These are phyloP conservation scores for Ustilago cynodontis DNA, from an alignment of 1,284 basidiomycete genomes.

Conservation along the genomic window DNA sequence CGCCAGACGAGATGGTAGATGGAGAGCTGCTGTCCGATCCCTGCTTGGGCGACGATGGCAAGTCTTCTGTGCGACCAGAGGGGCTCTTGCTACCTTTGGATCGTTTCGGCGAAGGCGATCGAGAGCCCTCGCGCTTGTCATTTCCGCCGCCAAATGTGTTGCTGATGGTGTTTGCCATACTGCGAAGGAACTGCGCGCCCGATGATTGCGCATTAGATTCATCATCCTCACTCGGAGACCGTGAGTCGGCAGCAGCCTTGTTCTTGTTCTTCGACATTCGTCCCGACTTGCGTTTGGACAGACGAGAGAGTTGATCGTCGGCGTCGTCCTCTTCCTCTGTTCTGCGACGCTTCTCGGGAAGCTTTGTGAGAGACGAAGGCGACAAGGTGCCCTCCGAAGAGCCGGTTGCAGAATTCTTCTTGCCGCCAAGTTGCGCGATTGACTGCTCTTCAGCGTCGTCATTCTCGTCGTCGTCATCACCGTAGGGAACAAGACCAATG, in stretches of 20 bases:
- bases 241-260: slow-evolving; percentile 11
- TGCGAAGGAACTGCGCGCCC: slow-evolving; percentile 35
- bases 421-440: slow-evolving; percentile 15
- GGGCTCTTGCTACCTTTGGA: slow-evolving; percentile 13
- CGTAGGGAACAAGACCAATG: slow-evolving; percentile 78
- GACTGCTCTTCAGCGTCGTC: not conserved
- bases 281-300: slow-evolving; percentile 50
- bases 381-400: slow-evolving; percentile 66
- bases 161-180: slow-evolving; percentile 46
- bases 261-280: slow-evolving; percentile 35
- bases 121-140: slow-evolving; percentile 31
- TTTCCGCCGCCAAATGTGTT: slow-evolving; percentile 32
- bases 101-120: slow-evolving; percentile 37
- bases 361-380: slow-evolving; percentile 71
- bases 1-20: not conserved
- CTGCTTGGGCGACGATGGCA: slow-evolving; percentile 17
- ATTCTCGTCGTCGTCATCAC: slow-evolving; percentile 53
- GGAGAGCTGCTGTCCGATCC: slow-evolving; percentile 17
- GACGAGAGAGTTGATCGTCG: slow-evolving; percentile 43
- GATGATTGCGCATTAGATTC: slow-evolving; percentile 14
- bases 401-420: slow-evolving; percentile 41
- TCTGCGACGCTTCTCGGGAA: slow-evolving; percentile 74
- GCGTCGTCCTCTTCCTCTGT: slow-evolving; percentile 49
- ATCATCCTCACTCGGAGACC: slow-evolving; percentile 17
- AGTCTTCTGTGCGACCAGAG: slow-evolving; percentile 12